These are phyloP conservation scores for Orychophragmus violaceus DNA, from an alignment of 345 rosid species.

Conservation along the genomic window DNA sequence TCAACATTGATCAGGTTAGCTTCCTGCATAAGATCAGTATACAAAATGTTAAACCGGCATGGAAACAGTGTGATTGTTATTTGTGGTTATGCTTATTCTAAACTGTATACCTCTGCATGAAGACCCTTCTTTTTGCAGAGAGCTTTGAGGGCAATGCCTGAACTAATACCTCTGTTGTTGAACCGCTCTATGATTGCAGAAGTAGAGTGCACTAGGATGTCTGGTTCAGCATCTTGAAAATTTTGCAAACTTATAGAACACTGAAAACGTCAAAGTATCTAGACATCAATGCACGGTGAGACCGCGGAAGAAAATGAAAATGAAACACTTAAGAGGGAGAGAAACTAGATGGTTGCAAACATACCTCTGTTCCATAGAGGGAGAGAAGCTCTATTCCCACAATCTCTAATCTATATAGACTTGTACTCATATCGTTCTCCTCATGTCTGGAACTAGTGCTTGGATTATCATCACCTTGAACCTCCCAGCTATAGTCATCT, in stretches of 20 bases:
- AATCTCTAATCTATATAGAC: slow-evolving; percentile 68
- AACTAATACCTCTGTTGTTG: slow-evolving; percentile 51
- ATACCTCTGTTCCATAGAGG: slow-evolving; percentile 73
- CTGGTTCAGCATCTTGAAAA: slow-evolving; percentile 94
- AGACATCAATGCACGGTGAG: slow-evolving; percentile 18
- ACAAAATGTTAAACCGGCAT: not conserved
- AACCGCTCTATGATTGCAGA: slow-evolving; percentile 63
- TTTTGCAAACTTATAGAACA: slow-evolving; percentile 57
- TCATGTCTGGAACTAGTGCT: slow-evolving; percentile 39
- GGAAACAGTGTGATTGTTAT: not conserved
- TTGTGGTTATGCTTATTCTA: not conserved
- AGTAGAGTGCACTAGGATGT: slow-evolving; percentile 61
- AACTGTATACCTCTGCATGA: slow-evolving; percentile 50
- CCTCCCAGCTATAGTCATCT: slow-evolving; percentile 47
- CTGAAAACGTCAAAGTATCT: slow-evolving; percentile 42
- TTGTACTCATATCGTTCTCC: slow-evolving; percentile 41
- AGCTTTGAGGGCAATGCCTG: slow-evolving; percentile 65
- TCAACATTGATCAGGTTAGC: slow-evolving; percentile 79
- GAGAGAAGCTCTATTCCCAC: slow-evolving; percentile 79
- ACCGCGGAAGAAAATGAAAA: not conserved
- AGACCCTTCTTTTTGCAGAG: slow-evolving; percentile 91
- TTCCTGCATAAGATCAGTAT: slow-evolving; percentile 33
- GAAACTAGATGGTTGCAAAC: slow-evolving; percentile 15
- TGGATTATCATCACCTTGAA: slow-evolving; percentile 47
- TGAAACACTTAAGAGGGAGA: not conserved